Evolutionary conservation across 2,329 filamentous ascomycete species (phyloP).

Genomic region (Sphaerulina populicola): DNA sequence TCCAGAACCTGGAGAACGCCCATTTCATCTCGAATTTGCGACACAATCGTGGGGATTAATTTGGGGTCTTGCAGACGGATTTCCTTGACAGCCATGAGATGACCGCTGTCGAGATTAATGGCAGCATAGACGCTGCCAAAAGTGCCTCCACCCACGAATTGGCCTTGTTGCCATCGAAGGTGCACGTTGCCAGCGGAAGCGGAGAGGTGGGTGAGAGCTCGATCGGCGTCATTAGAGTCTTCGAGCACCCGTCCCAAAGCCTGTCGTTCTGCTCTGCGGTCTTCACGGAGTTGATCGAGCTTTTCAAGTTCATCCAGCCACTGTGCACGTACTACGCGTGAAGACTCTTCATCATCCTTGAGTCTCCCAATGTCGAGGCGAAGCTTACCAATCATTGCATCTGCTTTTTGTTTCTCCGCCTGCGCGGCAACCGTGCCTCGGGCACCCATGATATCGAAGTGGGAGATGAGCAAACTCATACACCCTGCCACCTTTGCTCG

Average conservation of each 20-base stretch:
- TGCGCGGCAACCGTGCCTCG: constrained; percentile 87
- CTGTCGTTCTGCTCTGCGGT: constrained; percentile 75
- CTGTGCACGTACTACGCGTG: constrained; percentile 63
- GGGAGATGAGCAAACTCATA: constrained; percentile 93
- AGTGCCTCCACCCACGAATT: constrained; percentile 91
- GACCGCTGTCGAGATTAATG: constrained; percentile 92
- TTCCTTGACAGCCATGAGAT: constrained; percentile 97
- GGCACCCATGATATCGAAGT: constrained; percentile 98
- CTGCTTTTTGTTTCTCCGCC: constrained; percentile 80
- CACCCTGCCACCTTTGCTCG: constrained; percentile 87
- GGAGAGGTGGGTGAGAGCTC: constrained; percentile 85
- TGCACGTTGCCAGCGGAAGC: constrained; percentile 92
- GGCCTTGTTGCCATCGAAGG: constrained; percentile 96
- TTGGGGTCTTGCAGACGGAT: constrained; percentile 95
- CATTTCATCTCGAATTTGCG: constrained; percentile 96
- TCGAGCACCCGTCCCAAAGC: constrained; percentile 85
- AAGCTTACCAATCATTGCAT: constrained; percentile 66
- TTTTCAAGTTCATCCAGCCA: constrained; percentile 64
- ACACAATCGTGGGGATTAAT: constrained; percentile 84
- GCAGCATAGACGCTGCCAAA: constrained; percentile 97
- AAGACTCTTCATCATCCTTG: constrained; percentile 77
- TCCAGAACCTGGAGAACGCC: constrained; percentile 88
- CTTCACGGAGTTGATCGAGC: constrained; percentile 69
- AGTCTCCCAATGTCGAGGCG: constrained; percentile 67
- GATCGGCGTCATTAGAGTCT: constrained; percentile 89